phyloP scores from a whole-genome alignment of 2,329 filamentous ascomycete species.

The Xylaria polymorpha region DNA sequence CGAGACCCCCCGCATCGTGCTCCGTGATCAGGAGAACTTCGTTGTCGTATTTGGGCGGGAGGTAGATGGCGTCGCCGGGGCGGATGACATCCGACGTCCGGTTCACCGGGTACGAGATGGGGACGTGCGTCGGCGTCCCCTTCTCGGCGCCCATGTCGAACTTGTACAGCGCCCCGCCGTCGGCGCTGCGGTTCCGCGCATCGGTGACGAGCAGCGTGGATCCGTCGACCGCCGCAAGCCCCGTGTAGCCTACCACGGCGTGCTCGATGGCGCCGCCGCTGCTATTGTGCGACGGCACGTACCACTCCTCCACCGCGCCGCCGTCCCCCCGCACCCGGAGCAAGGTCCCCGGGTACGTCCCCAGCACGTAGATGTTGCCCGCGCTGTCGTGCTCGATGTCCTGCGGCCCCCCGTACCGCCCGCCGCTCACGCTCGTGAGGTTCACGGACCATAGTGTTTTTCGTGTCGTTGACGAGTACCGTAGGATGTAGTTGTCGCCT shows the following conservation, averaged over 20 bases:
- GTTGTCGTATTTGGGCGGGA: constrained; percentile 51
- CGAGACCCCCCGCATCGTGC: constrained; percentile 48
- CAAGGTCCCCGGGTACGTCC: constrained; percentile 54
- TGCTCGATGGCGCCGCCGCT: constrained; percentile 38
- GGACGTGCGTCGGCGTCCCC: constrained; percentile 44
- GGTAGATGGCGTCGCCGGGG: constrained; percentile 49
- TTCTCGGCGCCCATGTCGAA: constrained; percentile 49
- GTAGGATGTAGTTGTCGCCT: constrained; percentile 54
- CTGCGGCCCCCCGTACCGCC: constrained; percentile 54
- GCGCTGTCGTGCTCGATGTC: constrained; percentile 53
- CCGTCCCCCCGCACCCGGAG: constrained; percentile 51
- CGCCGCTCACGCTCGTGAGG: constrained; percentile 47
- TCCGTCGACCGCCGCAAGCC: constrained; percentile 45
- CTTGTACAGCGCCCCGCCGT: constrained; percentile 49
- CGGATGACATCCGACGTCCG: constrained; percentile 27
- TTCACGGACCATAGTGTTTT: constrained; percentile 50
- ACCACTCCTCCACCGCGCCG: constrained; percentile 49
- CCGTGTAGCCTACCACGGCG: constrained; percentile 45
- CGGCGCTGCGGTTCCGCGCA: constrained; percentile 39
- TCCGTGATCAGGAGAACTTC: constrained; percentile 52
- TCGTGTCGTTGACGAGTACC: constrained; percentile 48
- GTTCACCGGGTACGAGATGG: constrained; percentile 34
- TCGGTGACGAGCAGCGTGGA: constrained; percentile 51
- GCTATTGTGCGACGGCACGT: constrained; percentile 40
- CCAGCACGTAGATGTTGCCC: constrained; percentile 54